These are phyloP conservation scores for Olyra latifolia DNA, from an alignment of 176 grass and related monocot species.

Conservation along the genomic window DNA sequence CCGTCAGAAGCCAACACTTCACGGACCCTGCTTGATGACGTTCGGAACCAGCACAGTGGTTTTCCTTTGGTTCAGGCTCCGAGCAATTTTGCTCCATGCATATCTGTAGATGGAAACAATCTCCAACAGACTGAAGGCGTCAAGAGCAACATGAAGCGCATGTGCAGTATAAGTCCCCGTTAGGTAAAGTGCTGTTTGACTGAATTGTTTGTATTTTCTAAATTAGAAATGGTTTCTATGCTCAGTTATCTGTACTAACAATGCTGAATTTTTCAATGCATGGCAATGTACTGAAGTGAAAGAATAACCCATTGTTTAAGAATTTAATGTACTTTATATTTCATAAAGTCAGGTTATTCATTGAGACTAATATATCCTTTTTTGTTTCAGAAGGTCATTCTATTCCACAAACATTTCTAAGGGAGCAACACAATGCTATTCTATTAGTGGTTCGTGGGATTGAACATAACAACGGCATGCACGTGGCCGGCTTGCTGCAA, in stretches of 20 bases:
- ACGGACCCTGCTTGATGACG: constrained; percentile 33
- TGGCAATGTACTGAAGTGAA: constrained; percentile 26
- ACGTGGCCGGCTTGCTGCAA: constrained; percentile 10
- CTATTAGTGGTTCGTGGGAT: constrained; percentile 43
- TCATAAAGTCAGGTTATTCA: not conserved
- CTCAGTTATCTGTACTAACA: constrained; percentile 6
- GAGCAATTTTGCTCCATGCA: constrained; percentile 45
- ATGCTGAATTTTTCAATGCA: not conserved
- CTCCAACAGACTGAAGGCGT: constrained; percentile 52
- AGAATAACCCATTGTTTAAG: constrained; percentile 4
- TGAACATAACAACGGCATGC: constrained; percentile 44
- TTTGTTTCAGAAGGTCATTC: constrained; percentile 45
- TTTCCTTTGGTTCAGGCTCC: constrained; percentile 46
- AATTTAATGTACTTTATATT: not conserved
- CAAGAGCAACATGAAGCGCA: constrained; percentile 50
- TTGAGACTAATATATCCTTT: constrained; percentile 32
- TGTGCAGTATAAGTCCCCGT: constrained; percentile 34
- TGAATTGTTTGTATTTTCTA: not conserved
- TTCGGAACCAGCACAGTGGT: constrained; percentile 27
- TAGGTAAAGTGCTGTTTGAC: constrained; percentile 46
- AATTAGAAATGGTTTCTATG: not conserved
- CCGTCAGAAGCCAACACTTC: constrained; percentile 29
- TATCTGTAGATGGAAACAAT: constrained; percentile 43
- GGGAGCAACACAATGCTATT: constrained; percentile 44
- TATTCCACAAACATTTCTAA: constrained; percentile 34